Evolutionary conservation across 1,284 basidiomycete species (phyloP).

Genomic region (Irpex lacteus): DNA sequence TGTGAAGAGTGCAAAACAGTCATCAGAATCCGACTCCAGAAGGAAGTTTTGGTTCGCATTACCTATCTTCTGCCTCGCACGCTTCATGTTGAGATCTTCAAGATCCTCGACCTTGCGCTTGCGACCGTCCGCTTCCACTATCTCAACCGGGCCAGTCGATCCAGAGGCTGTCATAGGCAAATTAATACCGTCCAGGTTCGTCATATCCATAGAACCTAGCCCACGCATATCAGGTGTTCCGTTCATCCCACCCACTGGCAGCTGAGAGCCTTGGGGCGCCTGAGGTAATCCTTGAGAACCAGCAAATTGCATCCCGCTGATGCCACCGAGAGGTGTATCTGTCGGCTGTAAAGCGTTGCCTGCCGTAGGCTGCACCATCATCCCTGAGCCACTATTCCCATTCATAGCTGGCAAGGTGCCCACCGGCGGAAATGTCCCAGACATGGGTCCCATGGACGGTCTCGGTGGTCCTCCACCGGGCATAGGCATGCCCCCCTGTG

Average conservation of each 20-base stretch:
- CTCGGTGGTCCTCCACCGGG: slow-evolving; percentile 17
- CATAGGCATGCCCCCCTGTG: slow-evolving; percentile 17
- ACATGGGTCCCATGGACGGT: slow-evolving; percentile 16
- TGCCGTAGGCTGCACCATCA: slow-evolving; percentile 15
- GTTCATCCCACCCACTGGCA: not conserved
- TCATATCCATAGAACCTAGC: not conserved
- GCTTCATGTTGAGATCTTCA: slow-evolving; percentile 65
- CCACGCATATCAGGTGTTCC: not conserved
- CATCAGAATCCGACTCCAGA: not conserved
- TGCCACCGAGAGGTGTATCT: slow-evolving; percentile 9
- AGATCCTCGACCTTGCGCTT: slow-evolving; percentile 65
- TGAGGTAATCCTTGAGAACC: slow-evolving; percentile 7
- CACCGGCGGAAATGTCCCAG: slow-evolving; percentile 18
- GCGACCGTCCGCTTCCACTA: slow-evolving; percentile 50
- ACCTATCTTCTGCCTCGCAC: slow-evolving; percentile 70
- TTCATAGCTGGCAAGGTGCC: slow-evolving; percentile 13
- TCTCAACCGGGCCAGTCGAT: slow-evolving; percentile 20
- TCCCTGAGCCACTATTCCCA: slow-evolving; percentile 11
- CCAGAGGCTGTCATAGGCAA: slow-evolving; percentile 4
- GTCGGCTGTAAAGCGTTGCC: slow-evolving; percentile 12
- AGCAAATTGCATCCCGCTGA: slow-evolving; percentile 10
- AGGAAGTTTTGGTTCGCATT: slow-evolving; percentile 18
- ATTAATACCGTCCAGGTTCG: not conserved
- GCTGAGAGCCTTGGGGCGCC: slow-evolving; percentile 8
- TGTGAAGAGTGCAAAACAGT: not conserved